These are phyloP conservation scores for Endogone sp. DNA, from an alignment of 192 early-diverging fungal genomes.

Conservation along the genomic window DNA sequence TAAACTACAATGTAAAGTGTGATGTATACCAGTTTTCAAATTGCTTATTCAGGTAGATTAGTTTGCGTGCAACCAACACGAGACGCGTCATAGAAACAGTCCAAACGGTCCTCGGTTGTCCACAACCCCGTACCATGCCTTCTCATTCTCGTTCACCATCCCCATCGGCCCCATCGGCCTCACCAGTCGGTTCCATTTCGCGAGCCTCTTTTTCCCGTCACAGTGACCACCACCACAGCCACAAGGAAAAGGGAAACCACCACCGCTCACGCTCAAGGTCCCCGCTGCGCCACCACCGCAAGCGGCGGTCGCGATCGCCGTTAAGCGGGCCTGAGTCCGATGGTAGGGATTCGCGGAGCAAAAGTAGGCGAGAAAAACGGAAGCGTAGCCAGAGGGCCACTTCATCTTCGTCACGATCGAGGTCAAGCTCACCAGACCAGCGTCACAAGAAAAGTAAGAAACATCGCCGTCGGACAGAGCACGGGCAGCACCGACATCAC, in stretches of 20 bases:
- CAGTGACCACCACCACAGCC: not conserved
- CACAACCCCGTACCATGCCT: too few relatives aligned
- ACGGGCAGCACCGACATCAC: not conserved
- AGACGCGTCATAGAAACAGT: too few relatives aligned
- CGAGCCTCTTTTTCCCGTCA: not conserved
- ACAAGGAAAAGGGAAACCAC: not conserved
- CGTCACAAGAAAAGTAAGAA: not conserved
- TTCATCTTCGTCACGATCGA: not conserved
- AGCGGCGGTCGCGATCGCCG: not conserved
- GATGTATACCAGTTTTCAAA: too few relatives aligned
- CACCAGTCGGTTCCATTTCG: too few relatives aligned
- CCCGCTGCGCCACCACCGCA: not conserved
- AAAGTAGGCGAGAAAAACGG: not conserved
- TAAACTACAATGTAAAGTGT: too few relatives aligned
- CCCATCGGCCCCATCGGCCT: too few relatives aligned
- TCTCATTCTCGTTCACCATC: too few relatives aligned
- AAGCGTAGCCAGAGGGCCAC: not conserved
- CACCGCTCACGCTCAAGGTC: not conserved
- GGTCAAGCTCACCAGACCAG: not conserved
- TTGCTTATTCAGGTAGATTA: too few relatives aligned
- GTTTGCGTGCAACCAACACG: too few relatives aligned
- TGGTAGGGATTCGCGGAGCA: too few relatives aligned
- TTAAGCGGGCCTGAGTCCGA: not conserved
- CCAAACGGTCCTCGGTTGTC: too few relatives aligned
- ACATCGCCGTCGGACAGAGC: not conserved